Evolutionary conservation across 305 asterid genomes (phyloP), one percentile per base, ranked within the genome.

Genomic region (Nicotiana rustica): DNA sequence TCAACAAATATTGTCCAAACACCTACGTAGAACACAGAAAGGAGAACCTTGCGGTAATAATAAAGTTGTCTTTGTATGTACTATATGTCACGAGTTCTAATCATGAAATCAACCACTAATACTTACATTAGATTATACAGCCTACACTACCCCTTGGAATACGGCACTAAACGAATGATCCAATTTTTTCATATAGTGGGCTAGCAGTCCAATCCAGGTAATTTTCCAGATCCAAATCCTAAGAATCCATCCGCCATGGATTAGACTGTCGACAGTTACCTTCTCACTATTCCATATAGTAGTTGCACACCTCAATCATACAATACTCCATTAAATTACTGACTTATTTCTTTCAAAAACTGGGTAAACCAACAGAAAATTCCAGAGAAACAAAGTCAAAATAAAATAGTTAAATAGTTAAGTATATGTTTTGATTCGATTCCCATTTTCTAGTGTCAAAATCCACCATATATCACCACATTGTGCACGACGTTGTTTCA

Each of bases 251-350:
- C 80, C 66, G 44, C 66, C 66, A 55, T 55, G 47, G 38, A 25
- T 75, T 52, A 25, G 47, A 29, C 29, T 4, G 65, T 75, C 47
- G 65, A 76, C 49, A 31, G 80, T 76, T 76, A 8, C 47, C 80
- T 76, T 76, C 80, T 41, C 80, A 76, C 66, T 55, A 76, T 76
- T 55, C 49, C 66, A 76, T 4, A 55, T 31, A 8, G 49, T 49
- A 75, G 79, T 49, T 49, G 66, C 18, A 17, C 80, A 55, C 66
- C 80, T 76, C 66, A 55, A 76, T 76, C 80, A 29, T 55, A 76
- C 65, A 59, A 21, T 75, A 41, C 47, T 75, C 38, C 80, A 75
- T 75, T 75, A 52, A 71, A 65, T 65, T 65, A 65, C 38, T 6
- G 12, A 19, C 4, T 25, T 25, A 2, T 2, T 65, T 29, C 41